Evolutionary conservation across 2,329 filamentous ascomycete genomes (phyloP).

Genomic region (Parastagonospora nodorum): DNA sequence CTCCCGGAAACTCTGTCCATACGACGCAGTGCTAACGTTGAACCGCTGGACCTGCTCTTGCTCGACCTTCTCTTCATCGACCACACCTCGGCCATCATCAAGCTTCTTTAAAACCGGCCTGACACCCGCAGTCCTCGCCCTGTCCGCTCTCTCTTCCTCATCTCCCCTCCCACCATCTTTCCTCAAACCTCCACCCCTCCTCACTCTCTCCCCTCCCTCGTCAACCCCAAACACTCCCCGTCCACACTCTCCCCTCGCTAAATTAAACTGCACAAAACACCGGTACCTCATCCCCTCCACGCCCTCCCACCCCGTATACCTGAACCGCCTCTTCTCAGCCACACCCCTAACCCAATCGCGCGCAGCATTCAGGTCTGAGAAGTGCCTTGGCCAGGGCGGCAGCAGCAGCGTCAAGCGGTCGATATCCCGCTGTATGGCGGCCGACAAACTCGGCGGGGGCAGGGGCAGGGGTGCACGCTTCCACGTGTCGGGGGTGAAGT

Average conservation of each 20-base stretch:
- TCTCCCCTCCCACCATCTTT: not conserved
- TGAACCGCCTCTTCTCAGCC: not conserved
- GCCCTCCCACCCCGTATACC: constrained; percentile 2
- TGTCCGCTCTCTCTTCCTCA: no score
- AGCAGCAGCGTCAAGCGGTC: not conserved
- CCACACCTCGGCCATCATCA: no score
- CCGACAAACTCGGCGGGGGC: no score
- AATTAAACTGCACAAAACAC: not conserved
- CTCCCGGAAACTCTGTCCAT: not conserved
- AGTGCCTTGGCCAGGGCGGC: not conserved
- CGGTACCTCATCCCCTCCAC: constrained; percentile 5
- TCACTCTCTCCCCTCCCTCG: not conserved
- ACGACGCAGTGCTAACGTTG: not conserved
- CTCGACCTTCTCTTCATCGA: no score
- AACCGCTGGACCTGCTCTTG: not conserved
- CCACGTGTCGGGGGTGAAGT: no score
- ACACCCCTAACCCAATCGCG: constrained; percentile 4
- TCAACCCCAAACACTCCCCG: not conserved
- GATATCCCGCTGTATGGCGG: not conserved
- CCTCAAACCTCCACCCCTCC: not conserved
- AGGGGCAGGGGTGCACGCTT: no score
- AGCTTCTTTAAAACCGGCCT: no score
- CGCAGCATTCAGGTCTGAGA: constrained; percentile 8
- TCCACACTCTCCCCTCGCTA: not conserved
- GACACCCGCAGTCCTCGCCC: no score